Evolutionary conservation across 495 filamentous ascomycete genomes (phyloP), one percentile per base, ranked within the genome.

Genomic region (Penicillium silybi): DNA sequence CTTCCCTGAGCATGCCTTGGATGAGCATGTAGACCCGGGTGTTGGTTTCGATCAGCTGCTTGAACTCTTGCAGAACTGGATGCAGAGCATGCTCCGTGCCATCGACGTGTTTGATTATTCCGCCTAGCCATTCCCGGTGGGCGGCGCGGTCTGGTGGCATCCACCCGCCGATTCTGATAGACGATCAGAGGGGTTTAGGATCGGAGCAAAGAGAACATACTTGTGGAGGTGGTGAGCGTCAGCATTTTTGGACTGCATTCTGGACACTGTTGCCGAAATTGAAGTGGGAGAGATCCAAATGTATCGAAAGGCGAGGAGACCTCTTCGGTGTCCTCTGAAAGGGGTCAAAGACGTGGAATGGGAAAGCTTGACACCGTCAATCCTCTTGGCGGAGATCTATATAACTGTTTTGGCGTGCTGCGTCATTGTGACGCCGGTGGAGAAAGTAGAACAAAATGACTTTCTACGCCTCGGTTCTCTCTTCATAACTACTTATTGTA

Each of bases 1-100:
- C 69, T 65, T 90, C 80, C 19, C 77, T 69, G 70, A 87, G 88
- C 86, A 89, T 89, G 34, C 63, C 52, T 4, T 58, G 46, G 22
- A 70, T 29, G 32, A 77, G 65, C 61, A 70, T 63, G 58, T 67
- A 71, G 13, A 76, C 55, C 5, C 62, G 52, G 4, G 69, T 60
- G 56, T 75, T 75, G 17, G 49, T 58, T 52, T 78, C 74, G 44
- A 80, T 77, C n/a, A 78, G 59, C 7, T 63, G 29, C 44, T 76
- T 59, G 58, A 80, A 79, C 42, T 75, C 72, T 45, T 67, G 10
- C 1, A 74, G 46, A 2, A 71, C 70, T 0, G 70, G 70, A 44
- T 74, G 70, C 0, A 74, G 44, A 6, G 46, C 13, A 2, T 50
- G 18, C 5, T 60, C 34, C 15, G 53, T 58, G 13, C 44, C 46